These are phyloP conservation scores for Rheum nobile DNA, from an alignment of 148 eudicot species.

Conservation along the genomic window DNA sequence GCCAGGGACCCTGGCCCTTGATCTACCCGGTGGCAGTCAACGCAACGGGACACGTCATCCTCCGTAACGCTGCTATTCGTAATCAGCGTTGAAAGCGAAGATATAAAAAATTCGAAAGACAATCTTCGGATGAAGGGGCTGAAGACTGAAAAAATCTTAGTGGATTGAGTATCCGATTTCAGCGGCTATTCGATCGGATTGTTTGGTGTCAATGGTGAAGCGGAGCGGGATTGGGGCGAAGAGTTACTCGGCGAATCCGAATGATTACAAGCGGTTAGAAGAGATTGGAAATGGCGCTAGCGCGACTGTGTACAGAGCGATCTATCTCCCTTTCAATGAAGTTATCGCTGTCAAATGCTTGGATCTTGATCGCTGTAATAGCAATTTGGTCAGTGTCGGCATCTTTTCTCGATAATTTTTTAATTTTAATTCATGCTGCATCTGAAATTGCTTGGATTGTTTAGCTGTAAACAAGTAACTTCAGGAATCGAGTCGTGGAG, in stretches of 20 bases:
- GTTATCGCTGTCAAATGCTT: slow-evolving; percentile 84
- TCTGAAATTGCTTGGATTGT: background rate
- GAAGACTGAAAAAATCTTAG: background rate
- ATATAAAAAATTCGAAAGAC: background rate
- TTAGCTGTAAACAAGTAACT: background rate
- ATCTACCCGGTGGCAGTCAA: background rate
- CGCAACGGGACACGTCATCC: background rate
- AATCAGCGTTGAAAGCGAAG: background rate
- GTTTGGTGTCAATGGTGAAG: slow-evolving; percentile 20
- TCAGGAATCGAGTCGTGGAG: too few species aligned
- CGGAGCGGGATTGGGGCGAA: slow-evolving; percentile 23
- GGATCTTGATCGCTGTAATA: slow-evolving; percentile 97
- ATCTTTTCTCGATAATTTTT: background rate
- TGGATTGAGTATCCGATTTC: background rate
- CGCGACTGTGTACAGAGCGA: slow-evolving; percentile 81
- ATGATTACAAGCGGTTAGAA: slow-evolving; percentile 69
- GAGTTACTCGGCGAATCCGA: slow-evolving; percentile 45
- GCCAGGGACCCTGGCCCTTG: background rate
- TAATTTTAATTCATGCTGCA: background rate
- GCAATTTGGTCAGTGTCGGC: slow-evolving; percentile 56
- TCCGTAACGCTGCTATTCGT: background rate
- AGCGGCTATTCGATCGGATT: background rate
- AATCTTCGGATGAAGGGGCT: background rate
- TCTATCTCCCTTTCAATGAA: slow-evolving; percentile 72
- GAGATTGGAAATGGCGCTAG: slow-evolving; percentile 94